Evolutionary conservation across 192 early-diverging fungal species (phyloP).

Genomic region (Coemansia guatemalensis): DNA sequence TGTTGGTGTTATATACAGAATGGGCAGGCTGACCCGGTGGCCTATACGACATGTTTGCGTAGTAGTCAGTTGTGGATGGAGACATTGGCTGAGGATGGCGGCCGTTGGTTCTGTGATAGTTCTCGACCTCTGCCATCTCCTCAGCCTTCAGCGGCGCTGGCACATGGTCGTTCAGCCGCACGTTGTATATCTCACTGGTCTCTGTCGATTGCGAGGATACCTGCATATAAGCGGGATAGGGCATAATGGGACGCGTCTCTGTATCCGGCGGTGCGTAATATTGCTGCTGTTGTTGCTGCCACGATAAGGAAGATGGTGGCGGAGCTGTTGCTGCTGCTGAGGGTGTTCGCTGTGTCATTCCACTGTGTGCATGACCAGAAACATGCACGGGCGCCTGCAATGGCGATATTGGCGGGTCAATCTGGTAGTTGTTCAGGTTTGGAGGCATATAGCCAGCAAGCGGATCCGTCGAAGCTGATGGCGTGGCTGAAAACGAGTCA

Average conservation of each 20-base stretch:
- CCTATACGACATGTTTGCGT: slow-evolving; percentile 39
- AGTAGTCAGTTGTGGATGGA: slow-evolving; percentile 42
- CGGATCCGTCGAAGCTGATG: slow-evolving; percentile 34
- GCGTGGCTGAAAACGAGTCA: slow-evolving; percentile 40
- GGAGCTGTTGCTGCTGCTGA: slow-evolving; percentile 13
- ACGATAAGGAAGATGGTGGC: slow-evolving; percentile 20
- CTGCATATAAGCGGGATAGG: slow-evolving; percentile 19
- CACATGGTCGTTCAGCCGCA: slow-evolving; percentile 45
- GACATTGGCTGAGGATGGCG: slow-evolving; percentile 19
- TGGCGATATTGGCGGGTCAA: slow-evolving; percentile 36
- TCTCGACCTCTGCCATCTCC: slow-evolving; percentile 47
- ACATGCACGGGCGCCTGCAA: slow-evolving; percentile 39
- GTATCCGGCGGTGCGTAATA: slow-evolving; percentile 10
- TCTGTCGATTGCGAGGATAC: slow-evolving; percentile 16
- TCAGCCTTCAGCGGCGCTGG: slow-evolving; percentile 39
- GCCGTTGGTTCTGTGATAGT: slow-evolving; percentile 16
- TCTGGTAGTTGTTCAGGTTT: slow-evolving; percentile 24
- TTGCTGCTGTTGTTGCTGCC: slow-evolving; percentile 18
- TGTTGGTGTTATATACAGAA: slow-evolving; percentile 40
- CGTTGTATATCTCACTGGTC: slow-evolving; percentile 41
- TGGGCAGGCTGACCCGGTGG: slow-evolving; percentile 29
- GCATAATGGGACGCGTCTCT: slow-evolving; percentile 16
- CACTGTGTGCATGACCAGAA: slow-evolving; percentile 3
- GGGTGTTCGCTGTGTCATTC: slow-evolving; percentile 3
- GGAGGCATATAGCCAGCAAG: slow-evolving; percentile 20